phyloP scores from a whole-genome alignment of 1,284 basidiomycete genomes.

The Cystobasidiaceae sp. region DNA sequence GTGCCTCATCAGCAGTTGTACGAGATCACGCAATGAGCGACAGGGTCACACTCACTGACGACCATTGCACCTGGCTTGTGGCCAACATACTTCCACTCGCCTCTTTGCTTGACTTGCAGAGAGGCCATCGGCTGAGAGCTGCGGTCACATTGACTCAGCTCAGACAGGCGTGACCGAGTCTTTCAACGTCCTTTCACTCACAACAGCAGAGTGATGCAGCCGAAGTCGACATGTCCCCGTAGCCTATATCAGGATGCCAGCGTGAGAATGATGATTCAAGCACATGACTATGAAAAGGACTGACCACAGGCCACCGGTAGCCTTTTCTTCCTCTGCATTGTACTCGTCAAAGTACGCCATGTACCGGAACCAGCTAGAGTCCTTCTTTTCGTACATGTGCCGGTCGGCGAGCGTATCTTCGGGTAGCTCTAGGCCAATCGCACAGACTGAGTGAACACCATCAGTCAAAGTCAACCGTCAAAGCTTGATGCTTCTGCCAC shows the following conservation, averaged over 20 bases:
- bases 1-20: no score
- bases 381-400: slow-evolving; percentile 54
- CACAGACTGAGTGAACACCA: slow-evolving; percentile 46
- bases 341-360: slow-evolving; percentile 56
- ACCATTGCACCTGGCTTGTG: slow-evolving; percentile 38
- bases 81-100: slow-evolving; percentile 35
- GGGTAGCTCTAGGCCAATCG: slow-evolving; percentile 59
- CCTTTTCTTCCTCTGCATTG: slow-evolving; percentile 51
- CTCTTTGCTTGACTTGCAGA: slow-evolving; percentile 48
- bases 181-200: no score
- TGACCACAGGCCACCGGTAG: slow-evolving; percentile 49
- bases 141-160: no score
- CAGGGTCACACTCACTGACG: slow-evolving; percentile 15
- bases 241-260: slow-evolving; percentile 27
- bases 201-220: slow-evolving; percentile 49
- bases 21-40: no score
- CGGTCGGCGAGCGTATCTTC: slow-evolving; percentile 55
- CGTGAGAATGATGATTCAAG: background rate
- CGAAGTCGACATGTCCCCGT: slow-evolving; percentile 52
- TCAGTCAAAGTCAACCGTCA: background rate
- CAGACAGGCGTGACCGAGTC: no score
- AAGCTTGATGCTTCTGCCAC: background rate
- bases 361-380: slow-evolving; percentile 55
- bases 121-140: slow-evolving; percentile 52
- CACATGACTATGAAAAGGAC: no score